Evolutionary conservation across 495 filamentous ascomycete species (phyloP), one percentile per base, ranked within the genome.

Genomic region (Glarea lozoyensis): DNA sequence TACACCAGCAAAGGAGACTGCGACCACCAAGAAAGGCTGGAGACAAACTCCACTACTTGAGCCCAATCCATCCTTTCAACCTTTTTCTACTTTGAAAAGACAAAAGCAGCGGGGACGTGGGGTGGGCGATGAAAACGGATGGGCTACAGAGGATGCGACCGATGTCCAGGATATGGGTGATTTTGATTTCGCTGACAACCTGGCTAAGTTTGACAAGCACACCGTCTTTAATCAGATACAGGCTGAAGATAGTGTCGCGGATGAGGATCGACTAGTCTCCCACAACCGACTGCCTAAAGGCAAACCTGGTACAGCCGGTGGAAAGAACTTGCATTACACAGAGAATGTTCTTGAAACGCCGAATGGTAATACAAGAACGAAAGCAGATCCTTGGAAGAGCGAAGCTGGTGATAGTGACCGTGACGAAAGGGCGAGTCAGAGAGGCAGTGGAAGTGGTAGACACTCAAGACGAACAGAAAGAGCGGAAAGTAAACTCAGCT

Each of bases 161-260:
- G 92, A 98, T 61, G 88, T 94, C n/a, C 90, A 95, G 61, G 90
- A 90, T 55, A 70, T 86, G 63, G 85, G 82, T 1, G 90, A 97
- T 46, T 97, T 96, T 48, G 89, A 97, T 62, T 96, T 97, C 52
- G 75, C 82, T 49, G 80, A 76, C 17, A 86, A 86, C 48, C 68
- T 95, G 10, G 86, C 84, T 13, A 92, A 92, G 52, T 98, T 98
- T 49, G 89, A 98, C 61, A 98, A 98, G 66, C 73, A 81, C 16
- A 73, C 75, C 6, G 73, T 97, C 9, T 97, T 97, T 57, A 82
- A 85, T 40, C 76, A 95, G 57, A 86, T 97, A 53, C 70, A 86
- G 34, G 72, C 87, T 50, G 84, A 92, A 33, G 92, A 96, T 49
- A 81, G 74, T 10, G 81, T 92, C 13, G 86, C 89, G 6, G 90